Base-by-base conservation (phyloP, 768 basidiomycete species). In the Podaxis sp. region DNA sequence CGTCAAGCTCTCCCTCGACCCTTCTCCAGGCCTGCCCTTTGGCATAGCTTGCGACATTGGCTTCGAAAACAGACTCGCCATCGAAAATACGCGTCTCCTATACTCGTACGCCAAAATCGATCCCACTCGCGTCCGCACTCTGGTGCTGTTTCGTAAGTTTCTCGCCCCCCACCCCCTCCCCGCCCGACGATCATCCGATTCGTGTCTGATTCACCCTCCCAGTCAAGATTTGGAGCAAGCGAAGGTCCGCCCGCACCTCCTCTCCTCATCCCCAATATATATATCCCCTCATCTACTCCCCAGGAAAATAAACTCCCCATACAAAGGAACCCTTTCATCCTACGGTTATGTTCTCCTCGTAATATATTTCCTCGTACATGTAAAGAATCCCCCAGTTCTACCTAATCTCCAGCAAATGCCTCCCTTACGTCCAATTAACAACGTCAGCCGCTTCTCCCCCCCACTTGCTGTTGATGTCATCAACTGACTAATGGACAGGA, bases 141-240 rank as follows among this genome's bases (percentile, higher is more conserved):
- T 99, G 75, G 96, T 99, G 56, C 81, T 99, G 56, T 98, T 99
- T 76, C 85, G 95, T 98, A 73, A 83, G 95, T 89, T 61, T 28
- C 50, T 23, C 7, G 32, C 32, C 32, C 21, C 21, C n/a, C n/a
- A n/a, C n/a, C n/a, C 1, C 21, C 21, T 1, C 21, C 21, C 32
- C 32, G 32, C 32, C 23, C 56, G 47, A 23, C 10, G 50, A 44
- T 47, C 55, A 16, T 55, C 54, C 48, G 55, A 61, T 66, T 54
- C 42, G 42, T 44, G 32, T 64, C 68, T 21, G 61, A 54, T 59
- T 18, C 57, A 37, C 53, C 38, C 46, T 57, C 52, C 53, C 66
- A 98, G 95, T 99, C 69, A 99, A 99, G 81, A 94, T 99, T 21
- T 99, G 96, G 96, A 92, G 93, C 68, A 99, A 98, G 76, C 84